These are phyloP conservation scores for Cicer arietinum DNA, from an alignment of 306 rosid genomes.

Conservation along the genomic window DNA sequence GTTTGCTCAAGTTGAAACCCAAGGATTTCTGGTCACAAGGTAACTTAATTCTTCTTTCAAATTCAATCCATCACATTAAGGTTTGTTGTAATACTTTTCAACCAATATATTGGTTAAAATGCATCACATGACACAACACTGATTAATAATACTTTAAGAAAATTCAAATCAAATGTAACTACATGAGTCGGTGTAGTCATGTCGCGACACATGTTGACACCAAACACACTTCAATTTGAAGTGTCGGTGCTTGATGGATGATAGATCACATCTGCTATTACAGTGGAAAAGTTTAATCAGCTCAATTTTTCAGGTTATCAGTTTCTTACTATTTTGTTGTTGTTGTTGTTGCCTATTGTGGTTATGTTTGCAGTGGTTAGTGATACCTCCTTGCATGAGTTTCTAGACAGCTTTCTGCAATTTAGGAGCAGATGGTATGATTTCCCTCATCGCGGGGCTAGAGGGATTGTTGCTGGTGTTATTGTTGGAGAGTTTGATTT, in stretches of 20 bases:
- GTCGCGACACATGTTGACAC: too few relatives aligned
- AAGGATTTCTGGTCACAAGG: conserved; percentile 94
- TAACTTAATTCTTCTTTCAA: conserved; percentile 16
- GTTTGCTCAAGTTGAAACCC: conserved; percentile 80
- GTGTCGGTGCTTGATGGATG: too few relatives aligned
- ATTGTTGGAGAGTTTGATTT: conserved; percentile 88
- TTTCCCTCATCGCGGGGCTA: conserved; percentile 79
- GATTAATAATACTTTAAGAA: too few relatives aligned
- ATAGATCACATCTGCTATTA: background rate
- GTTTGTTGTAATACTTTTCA: background rate
- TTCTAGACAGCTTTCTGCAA: conserved; percentile 84
- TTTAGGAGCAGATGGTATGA: conserved; percentile 98
- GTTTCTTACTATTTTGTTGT: background rate
- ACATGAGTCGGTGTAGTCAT: too few relatives aligned
- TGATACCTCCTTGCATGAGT: conserved; percentile 82
- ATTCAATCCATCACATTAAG: background rate
- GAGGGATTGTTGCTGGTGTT: conserved; percentile 85
- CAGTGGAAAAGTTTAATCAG: background rate
- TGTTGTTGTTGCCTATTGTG: background rate
- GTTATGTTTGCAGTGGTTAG: conserved; percentile 68
- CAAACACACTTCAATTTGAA: too few relatives aligned
- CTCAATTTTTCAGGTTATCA: background rate
- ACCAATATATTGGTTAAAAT: background rate
- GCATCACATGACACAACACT: background rate
- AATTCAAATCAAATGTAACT: too few relatives aligned